Conservation (phyloP, 805 yeast genomes). For the Maudiozyma serrabonitensis region DNA sequence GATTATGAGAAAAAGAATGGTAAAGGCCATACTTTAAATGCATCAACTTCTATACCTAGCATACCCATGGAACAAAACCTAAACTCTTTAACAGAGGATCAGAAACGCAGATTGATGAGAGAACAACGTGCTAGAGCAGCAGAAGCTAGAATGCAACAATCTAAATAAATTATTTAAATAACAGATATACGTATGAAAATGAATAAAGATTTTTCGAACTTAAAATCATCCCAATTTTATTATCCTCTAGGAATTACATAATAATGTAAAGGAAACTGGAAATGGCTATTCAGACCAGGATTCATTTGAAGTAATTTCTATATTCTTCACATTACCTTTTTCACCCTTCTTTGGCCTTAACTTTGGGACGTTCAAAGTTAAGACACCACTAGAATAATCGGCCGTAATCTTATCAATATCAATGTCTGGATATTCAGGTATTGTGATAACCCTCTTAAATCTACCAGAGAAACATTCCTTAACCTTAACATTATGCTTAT, state of each 20-base stretch:
- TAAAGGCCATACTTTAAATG: conserved; percentile 29
- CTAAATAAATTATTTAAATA: not conserved
- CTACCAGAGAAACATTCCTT: conserved; percentile 32
- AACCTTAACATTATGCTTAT: conserved; percentile 19
- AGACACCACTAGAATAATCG: conserved; percentile 37
- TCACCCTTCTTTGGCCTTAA: conserved; percentile 18
- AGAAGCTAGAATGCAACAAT: conserved; percentile 55
- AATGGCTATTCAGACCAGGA: conserved; percentile 8
- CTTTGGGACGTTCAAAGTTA: conserved; percentile 36
- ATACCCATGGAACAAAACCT: conserved; percentile 33
- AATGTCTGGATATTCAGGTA: conserved; percentile 32
- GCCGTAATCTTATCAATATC: conserved; percentile 40
- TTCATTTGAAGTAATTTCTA: conserved; percentile 25
- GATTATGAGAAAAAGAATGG: conserved; percentile 23
- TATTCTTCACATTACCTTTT: conserved; percentile 17
- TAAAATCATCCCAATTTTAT: no score
- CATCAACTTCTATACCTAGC: conserved; percentile 7
- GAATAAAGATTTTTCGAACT: no score
- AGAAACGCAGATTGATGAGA: conserved; percentile 69
- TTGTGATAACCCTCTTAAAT: conserved; percentile 35
- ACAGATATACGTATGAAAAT: no score
- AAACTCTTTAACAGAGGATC: conserved; percentile 62
- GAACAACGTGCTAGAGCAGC: conserved; percentile 96
- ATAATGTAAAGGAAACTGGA: not conserved
- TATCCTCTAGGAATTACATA: no score